These are phyloP conservation scores for Flammula alnicola DNA, from an alignment of 1,284 basidiomycete genomes.

Conservation along the genomic window DNA sequence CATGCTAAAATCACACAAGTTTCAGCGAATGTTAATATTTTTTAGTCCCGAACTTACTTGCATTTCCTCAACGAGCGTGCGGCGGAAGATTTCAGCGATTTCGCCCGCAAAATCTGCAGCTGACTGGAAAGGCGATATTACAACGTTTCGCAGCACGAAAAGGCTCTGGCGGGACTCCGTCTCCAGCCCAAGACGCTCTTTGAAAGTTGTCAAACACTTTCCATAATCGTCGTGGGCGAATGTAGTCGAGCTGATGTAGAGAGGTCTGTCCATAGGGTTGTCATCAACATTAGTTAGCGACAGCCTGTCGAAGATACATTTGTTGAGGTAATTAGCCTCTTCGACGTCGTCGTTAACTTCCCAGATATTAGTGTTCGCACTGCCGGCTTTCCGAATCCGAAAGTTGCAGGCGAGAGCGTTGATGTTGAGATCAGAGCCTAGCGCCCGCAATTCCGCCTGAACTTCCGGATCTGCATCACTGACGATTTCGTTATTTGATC, in stretches of 20 bases:
- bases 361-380: constrained; percentile 20
- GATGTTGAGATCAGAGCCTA: constrained; percentile 52
- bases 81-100: constrained; percentile 39
- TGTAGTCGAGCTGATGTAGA: constrained; percentile 41
- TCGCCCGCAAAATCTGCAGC: constrained; percentile 35
- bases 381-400: too few relatives aligned
- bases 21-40: constrained; percentile 6
- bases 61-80: constrained; percentile 40
- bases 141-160: constrained; percentile 42
- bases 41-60: constrained; percentile 17
- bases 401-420: constrained; percentile 54
- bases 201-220: constrained; percentile 32
- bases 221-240: constrained; percentile 41
- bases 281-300: constrained; percentile 36
- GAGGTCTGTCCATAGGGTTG: constrained; percentile 31
- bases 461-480: constrained; percentile 37
- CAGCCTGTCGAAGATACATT: constrained; percentile 43
- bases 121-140: constrained; percentile 49
- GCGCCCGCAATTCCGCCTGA: constrained; percentile 30
- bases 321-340: constrained; percentile 49
- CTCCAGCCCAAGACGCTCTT: constrained; percentile 40
- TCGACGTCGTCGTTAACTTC: constrained; percentile 42
- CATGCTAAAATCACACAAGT: constrained; percentile 19
- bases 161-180: constrained; percentile 41
- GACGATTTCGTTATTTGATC: constrained; percentile 37